These are phyloP conservation scores for Fusarium newnesense DNA, from an alignment of 2,329 filamentous ascomycete species.

Conservation along the genomic window DNA sequence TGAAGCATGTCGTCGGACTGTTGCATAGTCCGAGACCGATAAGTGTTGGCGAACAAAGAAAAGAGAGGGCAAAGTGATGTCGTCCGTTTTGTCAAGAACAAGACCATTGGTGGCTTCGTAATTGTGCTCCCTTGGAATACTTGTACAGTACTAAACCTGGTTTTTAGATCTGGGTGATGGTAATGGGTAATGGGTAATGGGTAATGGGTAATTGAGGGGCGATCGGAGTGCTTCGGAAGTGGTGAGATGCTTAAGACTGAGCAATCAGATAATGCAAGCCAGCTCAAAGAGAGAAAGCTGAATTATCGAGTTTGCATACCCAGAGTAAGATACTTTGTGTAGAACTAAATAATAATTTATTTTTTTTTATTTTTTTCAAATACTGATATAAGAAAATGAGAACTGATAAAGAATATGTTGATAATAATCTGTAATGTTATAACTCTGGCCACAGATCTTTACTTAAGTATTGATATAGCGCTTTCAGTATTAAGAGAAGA, in stretches of 20 bases:
- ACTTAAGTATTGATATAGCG: not conserved
- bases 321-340: not conserved
- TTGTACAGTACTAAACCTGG: not conserved
- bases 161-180: slow-evolving; percentile 23
- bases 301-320: not conserved
- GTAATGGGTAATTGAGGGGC: slow-evolving; percentile 12
- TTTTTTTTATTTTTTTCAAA: not conserved
- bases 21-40: slow-evolving; percentile 4
- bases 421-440: not conserved
- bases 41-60: not conserved
- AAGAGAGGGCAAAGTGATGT: not conserved
- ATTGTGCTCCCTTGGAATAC: not conserved
- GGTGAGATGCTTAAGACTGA: slow-evolving; percentile 30
- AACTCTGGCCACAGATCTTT: not conserved
- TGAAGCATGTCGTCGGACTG: slow-evolving; percentile 18
- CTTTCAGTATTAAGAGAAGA: not conserved
- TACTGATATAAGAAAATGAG: not conserved
- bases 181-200: not conserved
- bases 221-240: slow-evolving; percentile 11
- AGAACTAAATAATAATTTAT: not conserved
- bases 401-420: not conserved
- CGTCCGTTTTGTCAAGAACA: not conserved
- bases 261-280: slow-evolving; percentile 11
- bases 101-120: slow-evolving; percentile 11
- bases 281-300: not conserved